phyloP scores from a whole-genome alignment of 2,329 filamentous ascomycete genomes.

The Monosporascus sp. region DNA sequence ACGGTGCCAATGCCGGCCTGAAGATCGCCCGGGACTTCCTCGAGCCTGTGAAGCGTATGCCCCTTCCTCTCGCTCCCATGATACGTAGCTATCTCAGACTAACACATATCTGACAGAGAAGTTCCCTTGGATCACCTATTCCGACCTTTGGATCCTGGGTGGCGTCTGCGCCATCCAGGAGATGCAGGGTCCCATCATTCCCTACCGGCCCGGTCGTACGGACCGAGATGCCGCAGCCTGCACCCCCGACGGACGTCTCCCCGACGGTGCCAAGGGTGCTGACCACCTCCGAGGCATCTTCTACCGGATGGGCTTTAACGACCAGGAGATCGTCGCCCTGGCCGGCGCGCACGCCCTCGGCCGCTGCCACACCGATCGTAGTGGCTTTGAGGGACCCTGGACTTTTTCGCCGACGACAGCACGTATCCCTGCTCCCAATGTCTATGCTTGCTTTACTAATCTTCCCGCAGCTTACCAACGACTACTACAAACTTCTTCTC shows the following conservation, averaged over 20 bases:
- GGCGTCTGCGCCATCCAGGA: slow-evolving; percentile 88
- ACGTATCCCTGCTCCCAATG: too few relatives aligned
- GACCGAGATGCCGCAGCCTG: slow-evolving; percentile 79
- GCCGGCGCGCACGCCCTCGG: slow-evolving; percentile 81
- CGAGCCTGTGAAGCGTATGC: slow-evolving; percentile 77
- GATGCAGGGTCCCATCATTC: slow-evolving; percentile 83
- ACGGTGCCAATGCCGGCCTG: slow-evolving; percentile 91
- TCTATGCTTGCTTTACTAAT: too few relatives aligned
- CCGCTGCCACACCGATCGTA: slow-evolving; percentile 84
- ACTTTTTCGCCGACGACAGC: slow-evolving; percentile 86
- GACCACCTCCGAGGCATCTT: slow-evolving; percentile 90
- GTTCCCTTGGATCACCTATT: slow-evolving; percentile 95
- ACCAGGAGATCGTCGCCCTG: slow-evolving; percentile 92
- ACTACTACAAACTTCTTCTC: slow-evolving; percentile 83
- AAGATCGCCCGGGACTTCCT: slow-evolving; percentile 85
- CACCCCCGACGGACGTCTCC: slow-evolving; percentile 85
- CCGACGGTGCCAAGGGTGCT: slow-evolving; percentile 72
- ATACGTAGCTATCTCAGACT: slow-evolving; percentile 4
- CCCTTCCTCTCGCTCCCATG: background rate
- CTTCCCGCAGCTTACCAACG: slow-evolving; percentile 90
- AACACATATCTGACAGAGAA: slow-evolving; percentile 44
- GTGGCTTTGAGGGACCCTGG: slow-evolving; percentile 85
- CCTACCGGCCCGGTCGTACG: slow-evolving; percentile 79
- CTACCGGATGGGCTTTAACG: slow-evolving; percentile 94
- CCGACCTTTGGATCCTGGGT: slow-evolving; percentile 90